phyloP scores from a whole-genome alignment of 140 eudicot species.

The Cichorium intybus region DNA sequence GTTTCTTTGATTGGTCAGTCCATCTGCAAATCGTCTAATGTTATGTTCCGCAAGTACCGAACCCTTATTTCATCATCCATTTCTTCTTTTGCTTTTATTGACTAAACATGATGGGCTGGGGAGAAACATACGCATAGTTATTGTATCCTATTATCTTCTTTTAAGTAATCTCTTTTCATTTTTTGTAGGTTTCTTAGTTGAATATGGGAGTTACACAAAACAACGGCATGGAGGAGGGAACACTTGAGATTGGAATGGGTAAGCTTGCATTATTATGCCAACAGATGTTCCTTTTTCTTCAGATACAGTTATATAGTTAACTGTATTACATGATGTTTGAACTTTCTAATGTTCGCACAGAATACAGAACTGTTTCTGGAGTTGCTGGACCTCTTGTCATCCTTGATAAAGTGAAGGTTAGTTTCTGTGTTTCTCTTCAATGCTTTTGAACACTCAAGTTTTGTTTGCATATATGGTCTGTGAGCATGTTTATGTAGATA shows the following conservation, averaged over 20 bases:
- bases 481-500: background rate
- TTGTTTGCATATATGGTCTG: background rate
- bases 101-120: background rate
- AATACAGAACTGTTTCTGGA: slow-evolving; percentile 97
- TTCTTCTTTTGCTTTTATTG: background rate
- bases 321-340: slow-evolving; percentile 7
- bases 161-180: background rate
- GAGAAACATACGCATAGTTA: too few species aligned
- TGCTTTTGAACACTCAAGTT: background rate
- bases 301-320: background rate
- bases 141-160: too few species aligned
- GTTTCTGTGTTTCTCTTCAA: slow-evolving; percentile 13
- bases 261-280: slow-evolving; percentile 22
- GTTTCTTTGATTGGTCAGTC: background rate
- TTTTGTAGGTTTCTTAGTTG: slow-evolving; percentile 24
- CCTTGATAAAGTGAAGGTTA: slow-evolving; percentile 97
- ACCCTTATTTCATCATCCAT: background rate
- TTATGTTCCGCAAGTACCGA: background rate
- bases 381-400: slow-evolving; percentile 99
- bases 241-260: slow-evolving; percentile 92
- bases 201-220: slow-evolving; percentile 60
- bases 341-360: slow-evolving; percentile 37
- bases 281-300: background rate
- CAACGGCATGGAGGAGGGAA: slow-evolving; percentile 69
- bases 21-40: slow-evolving; percentile 2